Evolutionary conservation across 495 filamentous ascomycete species (phyloP).

Genomic region (Trichoderma virens): DNA sequence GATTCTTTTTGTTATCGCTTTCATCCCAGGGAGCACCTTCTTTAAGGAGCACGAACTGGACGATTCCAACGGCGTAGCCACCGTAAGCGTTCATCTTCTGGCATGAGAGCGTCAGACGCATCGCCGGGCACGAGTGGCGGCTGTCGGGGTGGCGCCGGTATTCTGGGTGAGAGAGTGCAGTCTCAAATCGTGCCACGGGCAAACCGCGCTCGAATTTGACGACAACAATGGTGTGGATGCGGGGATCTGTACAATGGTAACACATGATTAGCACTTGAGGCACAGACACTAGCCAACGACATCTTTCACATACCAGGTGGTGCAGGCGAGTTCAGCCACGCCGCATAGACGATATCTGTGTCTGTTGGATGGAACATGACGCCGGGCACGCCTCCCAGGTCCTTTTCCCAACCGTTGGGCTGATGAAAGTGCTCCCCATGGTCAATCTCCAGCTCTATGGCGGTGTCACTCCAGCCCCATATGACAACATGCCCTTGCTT

Average conservation of each 20-base stretch:
- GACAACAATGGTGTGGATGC: neutral
- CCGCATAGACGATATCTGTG: neutral
- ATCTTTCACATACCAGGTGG: neutral
- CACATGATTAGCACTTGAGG: neutral
- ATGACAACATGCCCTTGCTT: neutral
- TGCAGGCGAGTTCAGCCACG: neutral
- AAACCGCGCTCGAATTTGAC: neutral
- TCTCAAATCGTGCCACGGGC: neutral
- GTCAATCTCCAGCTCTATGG: neutral
- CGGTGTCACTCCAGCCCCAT: neutral
- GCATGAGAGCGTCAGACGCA: neutral
- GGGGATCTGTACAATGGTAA: neutral
- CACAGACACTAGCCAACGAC: neutral
- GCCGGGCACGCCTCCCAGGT: neutral
- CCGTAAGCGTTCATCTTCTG: neutral
- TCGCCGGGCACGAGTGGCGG: neutral
- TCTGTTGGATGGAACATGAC: conserved; percentile 1
- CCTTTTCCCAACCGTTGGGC: neutral
- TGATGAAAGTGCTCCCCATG: neutral
- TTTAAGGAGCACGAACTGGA: neutral
- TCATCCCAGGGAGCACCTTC: neutral
- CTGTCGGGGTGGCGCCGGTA: neutral
- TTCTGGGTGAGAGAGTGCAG: neutral
- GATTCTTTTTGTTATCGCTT: neutral
- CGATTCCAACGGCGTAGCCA: neutral